phyloP scores from a whole-genome alignment of 192 early-diverging fungal species.

The Mycoemilia scoparia region DNA sequence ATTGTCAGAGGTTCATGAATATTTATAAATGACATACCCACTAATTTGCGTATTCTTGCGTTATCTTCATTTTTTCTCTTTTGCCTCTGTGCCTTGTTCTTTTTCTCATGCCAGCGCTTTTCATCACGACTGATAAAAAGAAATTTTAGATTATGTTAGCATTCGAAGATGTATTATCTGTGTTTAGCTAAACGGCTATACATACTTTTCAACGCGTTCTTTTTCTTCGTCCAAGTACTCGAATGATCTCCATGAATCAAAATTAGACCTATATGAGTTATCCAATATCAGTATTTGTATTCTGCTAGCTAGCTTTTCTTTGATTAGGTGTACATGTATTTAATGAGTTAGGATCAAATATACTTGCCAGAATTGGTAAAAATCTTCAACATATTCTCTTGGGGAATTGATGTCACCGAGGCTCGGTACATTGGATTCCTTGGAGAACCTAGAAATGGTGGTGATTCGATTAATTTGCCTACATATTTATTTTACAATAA shows the following conservation, averaged over 20 bases:
- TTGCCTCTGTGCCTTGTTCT: slow-evolving; percentile 52
- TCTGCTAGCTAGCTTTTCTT: too few species aligned
- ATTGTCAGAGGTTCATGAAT: too few species aligned
- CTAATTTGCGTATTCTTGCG: slow-evolving; percentile 40
- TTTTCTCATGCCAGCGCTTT: slow-evolving; percentile 52
- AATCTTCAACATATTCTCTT: slow-evolving; percentile 48
- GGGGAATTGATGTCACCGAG: slow-evolving; percentile 38
- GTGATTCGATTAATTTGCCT: too few species aligned
- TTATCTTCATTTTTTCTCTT: slow-evolving; percentile 73
- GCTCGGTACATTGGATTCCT: slow-evolving; percentile 30
- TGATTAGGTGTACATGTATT: slow-evolving; percentile 7
- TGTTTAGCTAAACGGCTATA: neutral
- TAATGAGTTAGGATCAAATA: neutral
- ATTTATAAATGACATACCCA: too few species aligned
- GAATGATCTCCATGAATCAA: slow-evolving; percentile 71
- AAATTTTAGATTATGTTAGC: too few species aligned
- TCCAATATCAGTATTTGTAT: too few species aligned
- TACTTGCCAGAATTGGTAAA: slow-evolving; percentile 55
- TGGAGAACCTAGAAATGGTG: too few species aligned
- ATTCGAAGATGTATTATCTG: neutral
- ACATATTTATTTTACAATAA: too few species aligned
- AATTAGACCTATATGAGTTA: too few species aligned
- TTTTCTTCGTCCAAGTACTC: slow-evolving; percentile 67
- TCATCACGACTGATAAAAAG: too few species aligned
- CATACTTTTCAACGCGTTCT: slow-evolving; percentile 44